phyloP scores from a whole-genome alignment of 257 asterid genomes.

The Agastache rugosa region DNA sequence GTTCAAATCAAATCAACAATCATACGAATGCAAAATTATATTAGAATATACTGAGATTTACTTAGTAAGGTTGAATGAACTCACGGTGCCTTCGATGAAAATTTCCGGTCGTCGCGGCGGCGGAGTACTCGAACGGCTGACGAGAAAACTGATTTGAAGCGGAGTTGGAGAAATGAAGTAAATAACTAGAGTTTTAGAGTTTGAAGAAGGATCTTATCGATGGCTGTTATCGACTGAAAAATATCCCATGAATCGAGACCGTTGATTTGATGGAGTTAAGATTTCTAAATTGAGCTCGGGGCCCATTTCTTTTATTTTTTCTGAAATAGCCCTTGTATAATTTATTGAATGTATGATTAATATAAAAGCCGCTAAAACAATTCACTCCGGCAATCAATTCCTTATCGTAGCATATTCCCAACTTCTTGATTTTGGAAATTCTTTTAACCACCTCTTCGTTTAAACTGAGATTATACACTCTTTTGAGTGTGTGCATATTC shows the following conservation, averaged over 20 bases:
- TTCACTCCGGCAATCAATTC: no score
- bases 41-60: not conserved
- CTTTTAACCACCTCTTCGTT: no score
- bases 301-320: not conserved
- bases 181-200: constrained; percentile 35
- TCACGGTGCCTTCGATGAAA: constrained; percentile 30
- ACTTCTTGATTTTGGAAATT: no score
- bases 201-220: constrained; percentile 13
- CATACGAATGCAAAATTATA: not conserved
- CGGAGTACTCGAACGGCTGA: constrained; percentile 34
- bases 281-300: not conserved
- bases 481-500: no score
- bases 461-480: no score
- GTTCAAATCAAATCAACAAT: not conserved
- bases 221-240: not conserved
- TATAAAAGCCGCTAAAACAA: no score
- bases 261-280: not conserved
- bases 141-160: not conserved
- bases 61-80: not conserved
- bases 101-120: not conserved
- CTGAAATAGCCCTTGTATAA: not conserved
- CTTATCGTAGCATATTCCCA: no score
- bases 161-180: not conserved
- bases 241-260: not conserved
- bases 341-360: no score